Percentiles rank a stretch among this genome's conserved stretches.
These are phyloP conservation scores for Limnomonas spitsbergensis DNA, from an alignment of 139 green algal species.

Conservation along the genomic window DNA sequence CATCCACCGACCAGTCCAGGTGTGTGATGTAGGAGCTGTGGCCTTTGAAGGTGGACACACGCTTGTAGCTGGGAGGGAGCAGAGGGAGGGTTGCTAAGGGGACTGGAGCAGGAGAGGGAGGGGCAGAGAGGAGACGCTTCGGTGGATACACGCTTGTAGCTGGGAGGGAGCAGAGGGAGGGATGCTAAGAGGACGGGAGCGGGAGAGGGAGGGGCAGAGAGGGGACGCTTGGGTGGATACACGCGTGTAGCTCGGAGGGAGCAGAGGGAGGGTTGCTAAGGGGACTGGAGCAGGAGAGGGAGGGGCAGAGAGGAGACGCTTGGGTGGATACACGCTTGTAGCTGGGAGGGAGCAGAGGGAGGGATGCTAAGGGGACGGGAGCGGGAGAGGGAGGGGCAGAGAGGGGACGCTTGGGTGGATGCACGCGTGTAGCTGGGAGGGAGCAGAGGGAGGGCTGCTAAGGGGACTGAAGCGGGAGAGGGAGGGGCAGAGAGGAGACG, in stretches of 20 bases:
- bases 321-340: not conserved
- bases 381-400: no score
- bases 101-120: no score
- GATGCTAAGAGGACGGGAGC: no score
- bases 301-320: no score
- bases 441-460: not conserved
- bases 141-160: not conserved
- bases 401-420: no score
- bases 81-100: not conserved
- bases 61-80: conserved; percentile 19
- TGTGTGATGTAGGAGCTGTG: conserved; percentile 65
- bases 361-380: no score
- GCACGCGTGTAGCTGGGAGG: conserved; percentile 25
- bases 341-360: not conserved
- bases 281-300: no score
- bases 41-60: conserved; percentile 39
- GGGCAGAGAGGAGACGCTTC: no score
- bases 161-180: not conserved
- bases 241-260: conserved; percentile 20
- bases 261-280: not conserved
- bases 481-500: no score
- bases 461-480: no score
- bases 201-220: no score
- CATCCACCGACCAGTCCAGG: conserved; percentile 60
- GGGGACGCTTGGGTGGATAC: no score